Base-by-base conservation (phyloP, 2,329 filamentous ascomycete species). In the Allantophomopsis cytisporea region DNA sequence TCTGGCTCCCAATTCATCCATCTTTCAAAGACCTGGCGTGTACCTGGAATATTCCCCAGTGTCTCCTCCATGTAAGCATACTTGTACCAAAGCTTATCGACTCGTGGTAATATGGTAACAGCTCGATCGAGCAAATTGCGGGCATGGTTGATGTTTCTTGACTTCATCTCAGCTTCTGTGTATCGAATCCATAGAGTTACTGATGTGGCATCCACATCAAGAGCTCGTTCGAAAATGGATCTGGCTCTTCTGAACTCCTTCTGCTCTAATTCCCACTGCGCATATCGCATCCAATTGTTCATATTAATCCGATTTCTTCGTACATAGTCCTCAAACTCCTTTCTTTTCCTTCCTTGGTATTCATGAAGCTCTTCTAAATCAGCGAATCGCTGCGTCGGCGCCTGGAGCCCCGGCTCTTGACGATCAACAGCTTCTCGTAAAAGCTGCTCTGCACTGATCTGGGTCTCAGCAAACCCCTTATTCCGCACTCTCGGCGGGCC, bases 31-130 rank as follows among this genome's bases (percentile, higher is more conserved):
- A 96, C 85, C 51, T 94, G 85, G 42, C 91, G 71, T 2, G 87
- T 93, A 30, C 89, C 91, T 3, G 88, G 78, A 37, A 98, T 80
- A 53, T 98, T 95, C 6, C 87, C 87, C 40, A 98, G 71, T 63
- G 89, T 96, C 70, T 98, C 91, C 65, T 96, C 89, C 82, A 94
- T 93, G 59, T 94, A 94, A 18, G 94, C 86, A 66, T 95, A 98
- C 60, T 96, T 96, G 68, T 94, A 98, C 91, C 91, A 98, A 28
- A 98, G 66, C 68, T 96, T 96, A 58, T 96, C 87, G 32, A 96
- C 76, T 41, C 91, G 71, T 5, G 91, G 91, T 31, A 95, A 66
- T 41, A 93, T 84, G 1, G 87, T 87, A 39, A 96, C 85, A n/a
- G 91, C 88, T 40, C 91, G 80, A 58, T 98, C 91, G 39, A 98